phyloP scores from a whole-genome alignment of 176 grass and related monocot genomes.

The Rhipidocladum racemiflorum region DNA sequence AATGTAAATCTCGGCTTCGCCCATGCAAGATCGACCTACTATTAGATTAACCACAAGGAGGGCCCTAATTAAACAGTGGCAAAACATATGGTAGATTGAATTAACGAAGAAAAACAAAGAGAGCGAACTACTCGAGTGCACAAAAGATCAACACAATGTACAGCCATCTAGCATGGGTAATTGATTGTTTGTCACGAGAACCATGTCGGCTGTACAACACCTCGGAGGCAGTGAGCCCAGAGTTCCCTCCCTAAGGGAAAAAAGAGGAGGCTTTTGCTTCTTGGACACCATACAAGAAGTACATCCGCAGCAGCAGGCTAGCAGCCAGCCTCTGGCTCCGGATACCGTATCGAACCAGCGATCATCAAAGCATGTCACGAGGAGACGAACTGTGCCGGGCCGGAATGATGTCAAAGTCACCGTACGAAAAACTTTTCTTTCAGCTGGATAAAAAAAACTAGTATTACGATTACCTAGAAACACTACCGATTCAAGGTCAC shows the following conservation, averaged over 20 bases:
- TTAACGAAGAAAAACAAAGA: too few relatives aligned
- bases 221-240: neutral
- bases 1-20: neutral
- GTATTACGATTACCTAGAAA: neutral
- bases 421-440: neutral
- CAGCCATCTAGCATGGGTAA: neutral
- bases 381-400: neutral
- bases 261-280: too few relatives aligned
- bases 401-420: neutral
- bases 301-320: neutral
- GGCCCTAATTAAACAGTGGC: neutral
- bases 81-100: neutral
- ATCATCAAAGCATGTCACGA: constrained; percentile 35
- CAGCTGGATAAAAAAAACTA: neutral
- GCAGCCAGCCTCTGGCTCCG: neutral
- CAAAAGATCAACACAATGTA: neutral
- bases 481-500: too few relatives aligned
- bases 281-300: neutral
- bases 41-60: too few relatives aligned
- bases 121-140: neutral
- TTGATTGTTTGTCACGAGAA: constrained; percentile 40
- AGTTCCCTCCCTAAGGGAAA: neutral
- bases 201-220: constrained; percentile 27
- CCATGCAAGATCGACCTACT: neutral
- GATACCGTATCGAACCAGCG: constrained; percentile 29